These are phyloP conservation scores for Fusarium ramigenum DNA, from an alignment of 2,329 filamentous ascomycete genomes.

Conservation along the genomic window DNA sequence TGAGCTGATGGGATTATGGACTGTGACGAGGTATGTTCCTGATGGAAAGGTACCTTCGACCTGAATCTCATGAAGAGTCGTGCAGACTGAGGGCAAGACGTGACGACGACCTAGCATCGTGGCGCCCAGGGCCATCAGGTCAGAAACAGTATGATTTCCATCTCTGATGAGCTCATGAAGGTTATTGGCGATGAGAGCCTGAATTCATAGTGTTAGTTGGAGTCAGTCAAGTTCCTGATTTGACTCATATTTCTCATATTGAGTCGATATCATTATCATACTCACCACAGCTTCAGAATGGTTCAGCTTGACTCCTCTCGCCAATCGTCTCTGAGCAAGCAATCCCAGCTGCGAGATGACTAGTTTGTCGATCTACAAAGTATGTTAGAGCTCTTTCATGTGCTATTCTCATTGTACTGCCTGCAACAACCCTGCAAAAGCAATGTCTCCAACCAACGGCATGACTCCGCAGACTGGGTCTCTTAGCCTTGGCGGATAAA, in stretches of 20 bases:
- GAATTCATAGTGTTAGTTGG: conserved; percentile 6
- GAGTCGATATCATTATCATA: not conserved
- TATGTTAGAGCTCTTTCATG: conserved; percentile 14
- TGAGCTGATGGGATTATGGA: conserved; percentile 86
- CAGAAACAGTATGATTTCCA: conserved; percentile 90
- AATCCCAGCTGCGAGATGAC: conserved; percentile 88
- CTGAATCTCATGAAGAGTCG: conserved; percentile 84
- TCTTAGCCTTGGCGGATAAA: conserved; percentile 10
- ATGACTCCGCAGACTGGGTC: conserved; percentile 16
- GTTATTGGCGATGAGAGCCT: conserved; percentile 86
- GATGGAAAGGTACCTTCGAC: conserved; percentile 93
- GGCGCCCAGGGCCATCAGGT: conserved; percentile 90
- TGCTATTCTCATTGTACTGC: not conserved
- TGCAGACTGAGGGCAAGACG: conserved; percentile 83
- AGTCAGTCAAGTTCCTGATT: not conserved
- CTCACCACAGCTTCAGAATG: conserved; percentile 85
- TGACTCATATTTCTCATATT: not conserved
- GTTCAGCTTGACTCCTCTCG: conserved; percentile 87
- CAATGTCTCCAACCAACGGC: conserved; percentile 16
- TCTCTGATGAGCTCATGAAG: conserved; percentile 97
- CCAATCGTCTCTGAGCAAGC: conserved; percentile 87
- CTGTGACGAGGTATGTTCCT: conserved; percentile 93
- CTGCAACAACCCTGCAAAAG: conserved; percentile 33
- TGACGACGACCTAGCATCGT: conserved; percentile 94
- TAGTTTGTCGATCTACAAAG: conserved; percentile 88